Percentiles rank a stretch among this genome's conserved stretches.
Conservation (phyloP, 306 rosid species). For the Albizia julibrissin region DNA sequence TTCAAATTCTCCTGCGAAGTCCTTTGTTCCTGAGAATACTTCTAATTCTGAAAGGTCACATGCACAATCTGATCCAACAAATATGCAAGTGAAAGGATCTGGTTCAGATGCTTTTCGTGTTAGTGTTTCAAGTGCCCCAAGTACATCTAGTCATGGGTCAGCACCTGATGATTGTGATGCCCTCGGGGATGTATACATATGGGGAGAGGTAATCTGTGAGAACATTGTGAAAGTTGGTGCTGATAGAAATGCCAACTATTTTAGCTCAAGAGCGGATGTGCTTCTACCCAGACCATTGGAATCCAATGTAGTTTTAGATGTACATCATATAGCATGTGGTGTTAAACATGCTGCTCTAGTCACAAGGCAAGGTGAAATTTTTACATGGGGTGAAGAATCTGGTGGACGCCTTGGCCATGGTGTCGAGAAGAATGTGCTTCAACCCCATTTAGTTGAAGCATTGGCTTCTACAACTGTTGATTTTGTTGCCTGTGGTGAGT, state of each 20-base stretch:
- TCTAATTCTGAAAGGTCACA: slow-evolving; percentile 66
- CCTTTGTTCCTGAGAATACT: slow-evolving; percentile 57
- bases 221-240: slow-evolving; percentile 76
- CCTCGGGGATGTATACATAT: slow-evolving; percentile 92
- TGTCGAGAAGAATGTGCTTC: slow-evolving; percentile 82
- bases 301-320: slow-evolving; percentile 91
- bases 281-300: slow-evolving; percentile 90
- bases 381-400: slow-evolving; percentile 99
- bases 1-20: slow-evolving; percentile 61
- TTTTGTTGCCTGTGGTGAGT: slow-evolving; percentile 97
- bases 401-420: slow-evolving; percentile 99
- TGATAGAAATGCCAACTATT: slow-evolving; percentile 61
- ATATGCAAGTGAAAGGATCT: slow-evolving; percentile 95
- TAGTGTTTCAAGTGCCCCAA: slow-evolving; percentile 99
- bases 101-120: slow-evolving; percentile 97
- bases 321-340: slow-evolving; percentile 90
- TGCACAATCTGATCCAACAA: slow-evolving; percentile 73
- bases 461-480: slow-evolving; percentile 68
- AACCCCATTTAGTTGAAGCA: slow-evolving; percentile 87
- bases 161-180: slow-evolving; percentile 97
- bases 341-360: slow-evolving; percentile 92
- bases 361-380: slow-evolving; percentile 94
- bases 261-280: slow-evolving; percentile 71
- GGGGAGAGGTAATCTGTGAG: slow-evolving; percentile 95
- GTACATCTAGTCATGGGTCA: slow-evolving; percentile 98